A percentile compares a stretch with the other conserved stretches of the same genome.
These are phyloP conservation scores for Tetracladium setigerum DNA, from an alignment of 495 filamentous ascomycete species.

Conservation along the genomic window DNA sequence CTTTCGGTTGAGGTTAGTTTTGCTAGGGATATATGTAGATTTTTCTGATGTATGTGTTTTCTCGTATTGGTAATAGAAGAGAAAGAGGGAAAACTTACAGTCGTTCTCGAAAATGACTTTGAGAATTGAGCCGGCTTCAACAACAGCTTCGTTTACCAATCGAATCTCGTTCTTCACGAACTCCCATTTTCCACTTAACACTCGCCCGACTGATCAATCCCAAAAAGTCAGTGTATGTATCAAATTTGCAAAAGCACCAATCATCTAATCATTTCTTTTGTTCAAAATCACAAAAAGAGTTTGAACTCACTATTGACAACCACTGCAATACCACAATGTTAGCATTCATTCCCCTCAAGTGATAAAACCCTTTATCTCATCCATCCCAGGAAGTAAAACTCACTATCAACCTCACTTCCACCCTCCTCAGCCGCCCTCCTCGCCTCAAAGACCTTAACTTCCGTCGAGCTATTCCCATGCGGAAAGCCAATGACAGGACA, in stretches of 20 bases:
- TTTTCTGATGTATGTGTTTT: neutral
- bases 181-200: conserved; percentile 45
- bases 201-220: conserved; percentile 24
- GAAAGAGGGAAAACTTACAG: conserved; percentile 20
- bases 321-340: conserved; percentile 20
- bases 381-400: too few relatives aligned
- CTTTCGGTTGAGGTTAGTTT: too few relatives aligned
- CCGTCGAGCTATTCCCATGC: conserved; percentile 46
- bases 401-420: conserved; percentile 43
- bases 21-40: too few relatives aligned
- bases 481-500: conserved; percentile 54
- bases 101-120: conserved; percentile 57
- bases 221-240: neutral
- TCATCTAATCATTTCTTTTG: too few relatives aligned
- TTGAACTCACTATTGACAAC: conserved; percentile 42
- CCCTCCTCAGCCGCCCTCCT: conserved; percentile 37
- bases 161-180: conserved; percentile 44
- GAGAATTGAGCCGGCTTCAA: conserved; percentile 31
- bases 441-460: conserved; percentile 45
- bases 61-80: neutral
- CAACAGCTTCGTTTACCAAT: conserved; percentile 39
- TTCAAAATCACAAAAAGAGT: too few relatives aligned
- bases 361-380: too few relatives aligned
- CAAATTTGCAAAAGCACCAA: neutral
- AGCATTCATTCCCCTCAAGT: too few relatives aligned